These are phyloP conservation scores for Dichotomopilus funicola DNA, from an alignment of 2,329 filamentous ascomycete genomes.

Conservation along the genomic window DNA sequence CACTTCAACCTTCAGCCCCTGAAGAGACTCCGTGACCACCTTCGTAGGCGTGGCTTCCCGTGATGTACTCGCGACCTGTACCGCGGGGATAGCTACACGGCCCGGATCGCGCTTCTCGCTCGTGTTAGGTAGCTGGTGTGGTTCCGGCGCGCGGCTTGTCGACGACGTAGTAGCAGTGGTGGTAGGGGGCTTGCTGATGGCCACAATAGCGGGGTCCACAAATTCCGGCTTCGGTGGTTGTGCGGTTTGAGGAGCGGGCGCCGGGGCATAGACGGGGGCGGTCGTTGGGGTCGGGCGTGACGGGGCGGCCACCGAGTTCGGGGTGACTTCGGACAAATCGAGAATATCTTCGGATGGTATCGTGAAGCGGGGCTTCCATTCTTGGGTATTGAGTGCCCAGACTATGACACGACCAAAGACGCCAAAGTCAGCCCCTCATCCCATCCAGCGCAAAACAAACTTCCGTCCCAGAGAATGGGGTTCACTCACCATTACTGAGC, in stretches of 20 bases:
- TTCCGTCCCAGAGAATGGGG: too few relatives aligned
- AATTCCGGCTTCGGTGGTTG: slow-evolving; percentile 41
- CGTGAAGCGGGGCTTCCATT: slow-evolving; percentile 39
- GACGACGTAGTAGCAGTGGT: slow-evolving; percentile 10
- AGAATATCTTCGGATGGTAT: slow-evolving; percentile 41
- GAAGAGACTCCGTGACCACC: slow-evolving; percentile 19
- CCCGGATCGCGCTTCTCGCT: slow-evolving; percentile 30
- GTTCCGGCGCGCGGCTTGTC: slow-evolving; percentile 15
- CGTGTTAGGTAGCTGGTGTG: slow-evolving; percentile 26
- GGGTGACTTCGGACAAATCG: slow-evolving; percentile 35
- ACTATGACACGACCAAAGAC: slow-evolving; percentile 25
- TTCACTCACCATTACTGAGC: slow-evolving; percentile 60
- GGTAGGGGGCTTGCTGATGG: slow-evolving; percentile 46
- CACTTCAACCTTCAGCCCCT: slow-evolving; percentile 22
- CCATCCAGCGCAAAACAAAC: too few relatives aligned
- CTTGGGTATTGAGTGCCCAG: slow-evolving; percentile 32
- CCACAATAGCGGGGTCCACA: slow-evolving; percentile 77
- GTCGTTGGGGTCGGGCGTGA: slow-evolving; percentile 3
- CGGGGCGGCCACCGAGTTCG: slow-evolving; percentile 14
- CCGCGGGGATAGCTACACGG: slow-evolving; percentile 18
- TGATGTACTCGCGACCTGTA: slow-evolving; percentile 9
- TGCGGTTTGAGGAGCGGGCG: slow-evolving; percentile 4
- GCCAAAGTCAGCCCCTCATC: background rate
- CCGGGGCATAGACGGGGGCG: slow-evolving; percentile 17
- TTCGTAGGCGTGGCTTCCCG: slow-evolving; percentile 19